A percentile compares a stretch with the other conserved stretches of the same genome.
Evolutionary conservation across 2,329 filamentous ascomycete genomes (phyloP).

Genomic region (Xylaria sp.): DNA sequence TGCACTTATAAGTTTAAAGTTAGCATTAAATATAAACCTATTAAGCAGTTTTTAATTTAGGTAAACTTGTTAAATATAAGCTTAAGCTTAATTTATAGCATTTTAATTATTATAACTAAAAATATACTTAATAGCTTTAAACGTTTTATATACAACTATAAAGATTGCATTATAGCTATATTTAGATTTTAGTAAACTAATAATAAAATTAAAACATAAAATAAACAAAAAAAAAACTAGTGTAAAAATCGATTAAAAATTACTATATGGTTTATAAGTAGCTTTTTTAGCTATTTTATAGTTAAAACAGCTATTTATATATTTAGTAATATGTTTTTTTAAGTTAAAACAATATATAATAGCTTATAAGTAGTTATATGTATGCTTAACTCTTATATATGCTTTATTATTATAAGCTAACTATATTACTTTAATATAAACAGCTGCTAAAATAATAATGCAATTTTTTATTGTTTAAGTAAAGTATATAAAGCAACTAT

Average conservation of each 20-base stretch:
- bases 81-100: neutral
- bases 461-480: neutral
- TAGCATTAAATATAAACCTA: constrained; percentile 5
- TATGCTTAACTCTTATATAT: neutral
- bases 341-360: constrained; percentile 1
- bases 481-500: neutral
- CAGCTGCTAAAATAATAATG: neutral
- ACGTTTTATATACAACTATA: neutral
- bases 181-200: neutral
- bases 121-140: constrained; percentile 7
- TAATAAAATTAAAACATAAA: constrained; percentile 3
- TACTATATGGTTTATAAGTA: neutral
- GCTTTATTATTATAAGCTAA: no score
- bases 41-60: neutral
- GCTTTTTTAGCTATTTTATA: neutral
- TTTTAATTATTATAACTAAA: neutral
- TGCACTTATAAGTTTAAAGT: neutral
- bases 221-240: neutral
- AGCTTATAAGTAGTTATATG: neutral
- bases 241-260: neutral
- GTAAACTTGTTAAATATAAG: constrained; percentile 3
- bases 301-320: neutral
- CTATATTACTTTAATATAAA: neutral
- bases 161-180: neutral
- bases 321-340: neutral